Conservation (phyloP, 1,284 basidiomycete genomes). For the Cutaneotrichosporon cutaneum region DNA sequence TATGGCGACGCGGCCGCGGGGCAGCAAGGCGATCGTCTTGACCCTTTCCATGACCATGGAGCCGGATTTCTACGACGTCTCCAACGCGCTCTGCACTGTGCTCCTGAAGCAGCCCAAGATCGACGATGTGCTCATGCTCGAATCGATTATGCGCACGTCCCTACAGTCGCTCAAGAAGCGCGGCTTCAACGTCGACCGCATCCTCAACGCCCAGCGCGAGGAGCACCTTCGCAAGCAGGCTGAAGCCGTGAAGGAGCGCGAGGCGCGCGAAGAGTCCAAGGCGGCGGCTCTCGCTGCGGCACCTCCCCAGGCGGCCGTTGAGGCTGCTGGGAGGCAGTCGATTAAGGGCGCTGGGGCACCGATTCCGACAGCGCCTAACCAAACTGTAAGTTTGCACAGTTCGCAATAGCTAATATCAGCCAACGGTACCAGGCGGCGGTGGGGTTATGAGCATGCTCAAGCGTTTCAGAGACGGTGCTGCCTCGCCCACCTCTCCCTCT, state of each 20-base stretch:
- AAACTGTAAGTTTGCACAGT: neutral
- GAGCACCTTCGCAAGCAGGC: constrained; percentile 64
- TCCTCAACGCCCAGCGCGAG: constrained; percentile 77
- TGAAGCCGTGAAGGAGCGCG: constrained; percentile 43
- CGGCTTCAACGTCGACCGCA: constrained; percentile 71
- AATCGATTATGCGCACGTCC: constrained; percentile 77
- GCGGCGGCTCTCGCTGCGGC: neutral
- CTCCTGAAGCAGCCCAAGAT: constrained; percentile 72
- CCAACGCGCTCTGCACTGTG: constrained; percentile 62
- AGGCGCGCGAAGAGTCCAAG: constrained; percentile 25
- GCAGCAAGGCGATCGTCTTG: constrained; percentile 64
- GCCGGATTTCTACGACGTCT: constrained; percentile 79
- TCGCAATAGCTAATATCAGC: neutral
- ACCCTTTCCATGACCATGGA: constrained; percentile 72
- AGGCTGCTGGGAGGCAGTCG: neutral
- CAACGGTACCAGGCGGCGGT: neutral
- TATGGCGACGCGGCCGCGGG: constrained; percentile 60
- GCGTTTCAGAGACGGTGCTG: neutral
- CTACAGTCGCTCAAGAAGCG: constrained; percentile 77
- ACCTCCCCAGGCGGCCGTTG: neutral
- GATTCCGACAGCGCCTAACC: neutral
- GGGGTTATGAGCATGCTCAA: neutral
- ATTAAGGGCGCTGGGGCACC: constrained; percentile 2
- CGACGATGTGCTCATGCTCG: constrained; percentile 78
- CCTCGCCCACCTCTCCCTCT: neutral